Evolutionary conservation across 768 basidiomycete species (phyloP), one percentile per base, ranked within the genome.

Genomic region (Mycena albidolilacea): DNA sequence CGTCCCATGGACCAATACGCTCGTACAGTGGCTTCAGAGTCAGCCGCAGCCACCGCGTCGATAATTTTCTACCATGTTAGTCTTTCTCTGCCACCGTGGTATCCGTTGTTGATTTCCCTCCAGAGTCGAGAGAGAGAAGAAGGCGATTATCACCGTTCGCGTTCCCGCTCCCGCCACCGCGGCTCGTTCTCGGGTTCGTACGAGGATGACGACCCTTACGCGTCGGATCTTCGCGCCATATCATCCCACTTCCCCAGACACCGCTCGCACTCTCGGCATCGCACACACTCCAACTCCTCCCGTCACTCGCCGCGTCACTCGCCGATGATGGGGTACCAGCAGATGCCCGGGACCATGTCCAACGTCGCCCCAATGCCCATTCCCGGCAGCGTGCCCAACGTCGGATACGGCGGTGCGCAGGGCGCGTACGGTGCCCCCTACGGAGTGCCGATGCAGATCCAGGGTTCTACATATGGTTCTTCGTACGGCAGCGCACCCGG

Each of bases 1-100:
- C 86, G 88, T 21, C 78, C 82, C 0, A 71, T 81, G 52, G 87
- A 91, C 76, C 80, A 81, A 11, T 87, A 87, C 72, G 83, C 87
- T 1, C 85, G 89, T 30, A 81, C 84, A 46, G 83, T 84, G 59
- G 88, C 91, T 14, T 87, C 88, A 38, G 93, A 93, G 77, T 84
- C 91, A 0, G 92, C 93, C 2, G 92, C 92, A 19, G 87, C 90
- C 52, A 93, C 92, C 0, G 92, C 91, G 1, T 88, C 89, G 15
- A 83, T 86, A 37, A 87, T 93, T 43, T 92, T 91, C 67, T 86
- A 85, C 72, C 83, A 87, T 80, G 90, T 90, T 44, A 63, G 84
- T 77, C 8, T 9, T 6, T 46, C 12, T 35, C 46, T 54, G 46
- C 55, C 54, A 17, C 44, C 15, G 43, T 35, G 39, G n/a, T 39